Evolutionary conservation across 305 asterid species (phyloP), one percentile per base, ranked within the genome.

Genomic region (Plantago coronopus): DNA sequence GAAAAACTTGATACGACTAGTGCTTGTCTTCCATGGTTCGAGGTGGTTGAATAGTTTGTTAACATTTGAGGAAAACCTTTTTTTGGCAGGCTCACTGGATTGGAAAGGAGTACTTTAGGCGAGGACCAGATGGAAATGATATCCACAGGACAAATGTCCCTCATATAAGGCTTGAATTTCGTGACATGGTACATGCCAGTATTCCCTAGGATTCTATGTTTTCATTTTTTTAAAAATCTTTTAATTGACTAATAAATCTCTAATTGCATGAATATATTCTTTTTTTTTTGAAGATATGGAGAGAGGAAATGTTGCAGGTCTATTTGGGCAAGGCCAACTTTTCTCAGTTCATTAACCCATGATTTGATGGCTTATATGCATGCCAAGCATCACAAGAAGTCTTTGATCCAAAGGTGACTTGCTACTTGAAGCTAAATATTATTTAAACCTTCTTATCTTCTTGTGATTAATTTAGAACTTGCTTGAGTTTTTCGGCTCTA

Each of bases 91-190:
- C 96, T n/a, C 99, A 93, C 74, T 93, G 99, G 99, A 72, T 93
- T 38, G 99, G 97, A 18, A 76, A 81, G 80, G 93, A 72, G 74
- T 93, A 89, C 75, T 87, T 66, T 85, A 85, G 63, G 79, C 90
- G 82, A 64, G 95, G 95, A 58, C 96, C 99, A 2, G 86, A 89
- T 70, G 99, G 96, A 55, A 93, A 93, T 60, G 95, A 93, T 74
- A 93, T 89, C 72, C 99, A 72, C 78, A 85, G 72, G 88, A 93
- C 99, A 49, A 93, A 93, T 64, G 99, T 93, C 57, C 99, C 99
- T 66, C 96, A 85, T 68, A 89, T 93, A 67, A 80, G 99, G 68
- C 83, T 93, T 29, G 99, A 93, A 69, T 93, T 93, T 71, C 95
- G 97, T 54, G 96, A 93, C 48, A 83, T 74, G 96, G 99, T 89